Evolutionary conservation across 2,329 filamentous ascomycete species (phyloP).

Genomic region (Pseudocercospora crystallina): DNA sequence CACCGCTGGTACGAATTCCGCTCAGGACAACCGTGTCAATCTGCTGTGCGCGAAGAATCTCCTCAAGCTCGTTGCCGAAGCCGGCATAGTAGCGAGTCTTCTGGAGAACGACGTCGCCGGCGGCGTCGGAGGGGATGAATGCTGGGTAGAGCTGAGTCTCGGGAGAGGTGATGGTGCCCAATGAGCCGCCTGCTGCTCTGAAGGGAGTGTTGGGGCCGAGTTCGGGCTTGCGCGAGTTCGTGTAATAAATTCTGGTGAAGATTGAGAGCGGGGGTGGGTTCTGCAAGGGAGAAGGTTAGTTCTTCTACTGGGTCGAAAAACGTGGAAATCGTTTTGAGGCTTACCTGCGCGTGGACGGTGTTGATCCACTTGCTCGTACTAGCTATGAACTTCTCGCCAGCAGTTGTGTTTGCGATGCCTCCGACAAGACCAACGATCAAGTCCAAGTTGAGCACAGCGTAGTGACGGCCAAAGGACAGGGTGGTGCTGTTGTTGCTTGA

Average conservation of each 20-base stretch:
- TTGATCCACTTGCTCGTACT: slow-evolving; percentile 41
- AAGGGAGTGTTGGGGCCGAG: slow-evolving; percentile 39
- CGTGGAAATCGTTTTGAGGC: too few relatives aligned
- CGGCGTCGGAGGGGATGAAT: slow-evolving; percentile 35
- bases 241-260: slow-evolving; percentile 43
- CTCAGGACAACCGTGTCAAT: slow-evolving; percentile 46
- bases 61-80: slow-evolving; percentile 42
- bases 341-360: slow-evolving; percentile 36
- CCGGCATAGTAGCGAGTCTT: slow-evolving; percentile 48
- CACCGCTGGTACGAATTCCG: slow-evolving; percentile 44
- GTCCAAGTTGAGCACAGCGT: slow-evolving; percentile 47
- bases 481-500: slow-evolving; percentile 16
- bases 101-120: slow-evolving; percentile 39
- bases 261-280: slow-evolving; percentile 38
- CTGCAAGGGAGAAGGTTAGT: slow-evolving; percentile 11
- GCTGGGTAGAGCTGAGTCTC: slow-evolving; percentile 36
- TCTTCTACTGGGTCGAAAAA: too few relatives aligned
- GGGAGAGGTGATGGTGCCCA: slow-evolving; percentile 31
- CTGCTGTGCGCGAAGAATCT: slow-evolving; percentile 40
- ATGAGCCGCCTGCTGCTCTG: slow-evolving; percentile 31
- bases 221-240: slow-evolving; percentile 37
- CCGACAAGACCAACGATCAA: slow-evolving; percentile 41
- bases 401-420: slow-evolving; percentile 33
- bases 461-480: slow-evolving; percentile 38
- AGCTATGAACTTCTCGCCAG: slow-evolving; percentile 37